Base-by-base conservation (phyloP, 495 filamentous ascomycete species). In the Penicillium pancosmium region DNA sequence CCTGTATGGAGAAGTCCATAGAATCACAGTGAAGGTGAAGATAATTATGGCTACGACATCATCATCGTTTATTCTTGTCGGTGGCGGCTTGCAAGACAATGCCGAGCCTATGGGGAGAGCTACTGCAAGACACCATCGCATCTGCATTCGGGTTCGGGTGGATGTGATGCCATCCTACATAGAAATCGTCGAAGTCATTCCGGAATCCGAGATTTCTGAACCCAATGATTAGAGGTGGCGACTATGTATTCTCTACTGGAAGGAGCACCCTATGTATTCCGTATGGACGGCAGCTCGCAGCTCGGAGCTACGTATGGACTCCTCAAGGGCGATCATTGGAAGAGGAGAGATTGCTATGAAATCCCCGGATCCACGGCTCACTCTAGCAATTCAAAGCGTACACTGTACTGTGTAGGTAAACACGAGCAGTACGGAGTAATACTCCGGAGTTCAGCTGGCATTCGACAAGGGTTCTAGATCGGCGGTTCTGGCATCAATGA, bases 401-500 rank as follows among this genome's bases (percentile, higher is more conserved):
- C 23, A 23, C 23, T 23, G 23, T 23, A 23, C 23, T 23, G 2
- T 4, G 23, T 23, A 23, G 23, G 23, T 23, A 23, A 23, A 23
- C 23, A 23, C 23, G 2, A 23, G 1, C 21, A 21, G 2, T 23
- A 23, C 19, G 19, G 19, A 21, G 19, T 21, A 21, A 1, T 9
- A 27, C 12, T 15, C 40, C 12, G n/a, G 19, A 44, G 41, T 18
- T 15, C 21, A 48, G 46, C 21, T 48, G 11, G 19, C 25, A 9
- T 51, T 27, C 25, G 25, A 35, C 15, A 36, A 4, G 4, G 13
- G 19, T 43, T 57, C 46, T 57, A 50, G 55, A 57, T 57, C 34
- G 27, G 47, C 18, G 25, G 16, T 25, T 31, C 46, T 57, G 55
- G 33, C 46, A 57, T 50, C 46, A 50, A 57, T 34, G 55, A 57